A percentile compares a stretch with the other conserved stretches of the same genome.
These are phyloP conservation scores for Podila verticillata DNA, from an alignment of 192 early-diverging fungal species.

Conservation along the genomic window DNA sequence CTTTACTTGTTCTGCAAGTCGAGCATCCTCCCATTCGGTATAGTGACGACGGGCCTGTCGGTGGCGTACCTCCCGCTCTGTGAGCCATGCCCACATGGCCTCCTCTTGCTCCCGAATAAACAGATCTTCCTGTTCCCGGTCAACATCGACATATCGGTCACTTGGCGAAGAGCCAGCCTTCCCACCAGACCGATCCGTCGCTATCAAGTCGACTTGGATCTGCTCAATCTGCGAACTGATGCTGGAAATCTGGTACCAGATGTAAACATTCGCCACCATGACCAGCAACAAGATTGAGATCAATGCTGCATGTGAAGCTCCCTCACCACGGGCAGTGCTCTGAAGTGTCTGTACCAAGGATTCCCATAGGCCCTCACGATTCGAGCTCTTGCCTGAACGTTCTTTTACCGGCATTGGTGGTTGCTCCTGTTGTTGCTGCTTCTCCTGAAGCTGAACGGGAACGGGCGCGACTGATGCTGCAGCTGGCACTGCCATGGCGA, in stretches of 20 bases:
- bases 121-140: constrained; percentile 22
- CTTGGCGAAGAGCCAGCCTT: not conserved
- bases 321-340: not conserved
- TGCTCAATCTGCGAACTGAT: constrained; percentile 28
- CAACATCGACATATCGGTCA: not conserved
- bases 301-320: constrained; percentile 8
- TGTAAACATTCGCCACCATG: constrained; percentile 36
- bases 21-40: not conserved
- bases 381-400: not conserved
- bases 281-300: constrained; percentile 20
- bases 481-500: not conserved
- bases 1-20: not conserved
- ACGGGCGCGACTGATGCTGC: not conserved
- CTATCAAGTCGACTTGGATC: constrained; percentile 22
- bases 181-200: not conserved
- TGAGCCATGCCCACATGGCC: constrained; percentile 51
- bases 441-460: not conserved
- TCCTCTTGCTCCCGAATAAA: constrained; percentile 37
- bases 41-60: constrained; percentile 17
- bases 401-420: not conserved
- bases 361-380: not conserved
- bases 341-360: not conserved
- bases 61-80: constrained; percentile 37
- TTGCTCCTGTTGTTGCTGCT: constrained; percentile 1
- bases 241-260: constrained; percentile 36